Percentiles rank a stretch among this genome's conserved stretches.
These are phyloP conservation scores for Prunus davidiana DNA, from an alignment of 306 rosid genomes.

Conservation along the genomic window DNA sequence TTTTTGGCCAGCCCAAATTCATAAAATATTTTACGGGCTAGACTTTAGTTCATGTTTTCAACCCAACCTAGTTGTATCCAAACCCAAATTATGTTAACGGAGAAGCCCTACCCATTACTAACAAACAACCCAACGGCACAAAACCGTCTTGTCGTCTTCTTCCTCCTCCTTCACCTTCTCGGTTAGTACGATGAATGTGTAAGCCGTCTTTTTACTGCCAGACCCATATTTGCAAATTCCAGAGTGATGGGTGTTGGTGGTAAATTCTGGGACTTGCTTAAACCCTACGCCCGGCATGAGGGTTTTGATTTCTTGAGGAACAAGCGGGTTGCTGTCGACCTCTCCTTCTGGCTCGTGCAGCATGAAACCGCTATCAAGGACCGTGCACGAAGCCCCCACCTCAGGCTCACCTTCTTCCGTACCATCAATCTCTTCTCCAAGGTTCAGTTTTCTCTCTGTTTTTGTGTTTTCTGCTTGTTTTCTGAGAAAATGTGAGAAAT, in stretches of 20 bases:
- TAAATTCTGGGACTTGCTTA: constrained; percentile 81
- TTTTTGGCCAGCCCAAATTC: too few relatives aligned
- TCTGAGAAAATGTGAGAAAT: not conserved
- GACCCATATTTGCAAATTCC: constrained; percentile 20
- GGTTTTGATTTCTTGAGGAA: constrained; percentile 85
- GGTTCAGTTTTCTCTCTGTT: constrained; percentile 27
- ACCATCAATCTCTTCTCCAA: constrained; percentile 80
- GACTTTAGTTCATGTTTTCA: not conserved
- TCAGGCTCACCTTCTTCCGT: constrained; percentile 78
- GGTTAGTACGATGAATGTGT: not conserved
- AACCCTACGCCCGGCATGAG: constrained; percentile 67
- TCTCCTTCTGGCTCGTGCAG: constrained; percentile 86
- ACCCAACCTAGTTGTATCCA: not conserved
- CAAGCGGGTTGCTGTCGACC: constrained; percentile 96
- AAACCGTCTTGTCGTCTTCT: not conserved
- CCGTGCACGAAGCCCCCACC: constrained; percentile 59
- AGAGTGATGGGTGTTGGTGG: constrained; percentile 72
- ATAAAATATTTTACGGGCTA: too few relatives aligned
- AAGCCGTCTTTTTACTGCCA: not conserved
- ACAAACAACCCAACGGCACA: not conserved
- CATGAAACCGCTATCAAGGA: constrained; percentile 66
- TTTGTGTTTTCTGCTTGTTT: constrained; percentile 4
- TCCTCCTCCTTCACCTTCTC: not conserved
- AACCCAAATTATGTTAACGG: not conserved
- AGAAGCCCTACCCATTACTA: not conserved